These are phyloP conservation scores for Lachancea meyersii DNA, from an alignment of 805 yeast genomes.

Conservation along the genomic window DNA sequence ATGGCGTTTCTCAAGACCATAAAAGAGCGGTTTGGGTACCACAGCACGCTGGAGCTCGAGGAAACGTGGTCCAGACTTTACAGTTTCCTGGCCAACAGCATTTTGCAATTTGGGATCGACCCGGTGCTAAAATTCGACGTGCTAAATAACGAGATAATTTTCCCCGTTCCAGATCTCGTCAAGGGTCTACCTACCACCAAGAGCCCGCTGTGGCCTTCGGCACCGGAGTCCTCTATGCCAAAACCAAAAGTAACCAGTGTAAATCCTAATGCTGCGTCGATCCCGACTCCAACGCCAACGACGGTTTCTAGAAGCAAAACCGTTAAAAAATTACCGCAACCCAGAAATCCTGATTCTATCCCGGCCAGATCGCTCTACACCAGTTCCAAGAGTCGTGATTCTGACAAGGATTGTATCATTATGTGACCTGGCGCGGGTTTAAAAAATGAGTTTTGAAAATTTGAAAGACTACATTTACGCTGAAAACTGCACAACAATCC, in stretches of 20 bases:
- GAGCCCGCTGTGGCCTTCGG: constrained; percentile 1
- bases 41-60: constrained; percentile 56
- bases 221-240: background rate
- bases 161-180: constrained; percentile 20
- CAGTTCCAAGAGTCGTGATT: background rate
- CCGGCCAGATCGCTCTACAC: background rate
- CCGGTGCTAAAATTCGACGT: constrained; percentile 33
- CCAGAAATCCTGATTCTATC: background rate
- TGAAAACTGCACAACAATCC: too few relatives aligned
- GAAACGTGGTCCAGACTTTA: constrained; percentile 67
- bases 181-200: constrained; percentile 8
- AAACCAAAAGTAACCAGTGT: background rate
- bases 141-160: constrained; percentile 13
- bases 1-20: constrained; percentile 63
- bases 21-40: constrained; percentile 49
- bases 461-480: too few relatives aligned
- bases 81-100: constrained; percentile 60
- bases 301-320: background rate
- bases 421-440: constrained; percentile 11
- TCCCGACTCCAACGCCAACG: background rate
- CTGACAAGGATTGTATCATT: constrained; percentile 16
- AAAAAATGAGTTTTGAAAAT: too few relatives aligned
- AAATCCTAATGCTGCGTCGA: background rate
- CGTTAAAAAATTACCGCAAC: background rate
- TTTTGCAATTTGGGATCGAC: constrained; percentile 45